Evolutionary conservation across 805 yeast species (phyloP).

Genomic region (Wickerhamomyces subpelliculosus): DNA sequence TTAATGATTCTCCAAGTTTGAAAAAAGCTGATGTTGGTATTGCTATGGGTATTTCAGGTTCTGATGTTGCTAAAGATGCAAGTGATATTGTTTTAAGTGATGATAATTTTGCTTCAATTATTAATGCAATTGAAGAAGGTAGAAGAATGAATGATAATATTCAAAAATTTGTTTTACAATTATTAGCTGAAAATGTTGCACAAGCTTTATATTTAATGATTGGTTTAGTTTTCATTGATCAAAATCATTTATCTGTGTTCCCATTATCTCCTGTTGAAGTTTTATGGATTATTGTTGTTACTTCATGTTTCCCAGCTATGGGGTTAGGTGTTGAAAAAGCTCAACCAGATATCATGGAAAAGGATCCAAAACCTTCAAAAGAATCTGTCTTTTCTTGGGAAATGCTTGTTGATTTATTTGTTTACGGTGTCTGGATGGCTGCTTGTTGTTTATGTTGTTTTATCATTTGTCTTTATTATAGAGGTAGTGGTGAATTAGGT

Average conservation of each 20-base stretch:
- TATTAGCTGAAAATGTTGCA: conserved; percentile 66
- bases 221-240: conserved; percentile 67
- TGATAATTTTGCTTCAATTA: conserved; percentile 73
- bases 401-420: conserved; percentile 59
- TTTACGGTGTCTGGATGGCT: conserved; percentile 73
- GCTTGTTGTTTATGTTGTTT: conserved; percentile 61
- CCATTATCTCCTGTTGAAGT: conserved; percentile 78
- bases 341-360: conserved; percentile 52
- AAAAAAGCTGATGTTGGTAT: conserved; percentile 77
- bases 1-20: conserved; percentile 72
- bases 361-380: conserved; percentile 53
- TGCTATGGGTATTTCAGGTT: conserved; percentile 78
- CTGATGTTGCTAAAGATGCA: conserved; percentile 83
- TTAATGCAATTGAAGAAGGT: conserved; percentile 75
- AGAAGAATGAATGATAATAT: conserved; percentile 73
- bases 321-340: conserved; percentile 70
- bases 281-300: conserved; percentile 70
- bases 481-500: conserved; percentile 63
- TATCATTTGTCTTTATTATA: conserved; percentile 58
- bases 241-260: conserved; percentile 63
- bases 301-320: conserved; percentile 82
- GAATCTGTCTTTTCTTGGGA: conserved; percentile 59
- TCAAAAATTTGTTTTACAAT: conserved; percentile 69
- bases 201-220: conserved; percentile 63
- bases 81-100: conserved; percentile 71